Conservation (phyloP, 129 eudicot species). For the Gnaphalium uliginosum region DNA sequence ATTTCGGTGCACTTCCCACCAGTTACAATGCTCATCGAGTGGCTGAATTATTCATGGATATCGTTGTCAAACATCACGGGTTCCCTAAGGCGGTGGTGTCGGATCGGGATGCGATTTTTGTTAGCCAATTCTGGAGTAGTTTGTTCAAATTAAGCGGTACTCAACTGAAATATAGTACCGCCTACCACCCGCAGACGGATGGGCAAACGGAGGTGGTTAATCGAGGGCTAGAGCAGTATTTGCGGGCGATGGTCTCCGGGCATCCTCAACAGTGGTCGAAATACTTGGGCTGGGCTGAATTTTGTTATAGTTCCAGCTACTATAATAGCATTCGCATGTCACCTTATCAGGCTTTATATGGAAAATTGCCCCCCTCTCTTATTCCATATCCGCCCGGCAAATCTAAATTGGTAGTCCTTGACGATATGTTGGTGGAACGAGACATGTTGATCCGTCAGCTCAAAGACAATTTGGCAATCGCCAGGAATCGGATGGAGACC, state of each 20-base stretch:
- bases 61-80: background rate
- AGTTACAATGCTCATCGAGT: background rate
- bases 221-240: background rate
- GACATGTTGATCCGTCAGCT: background rate
- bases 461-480: background rate
- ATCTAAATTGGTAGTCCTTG: background rate
- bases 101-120: background rate
- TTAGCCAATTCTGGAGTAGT: background rate
- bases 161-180: background rate
- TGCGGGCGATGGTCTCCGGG: background rate
- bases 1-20: background rate
- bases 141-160: background rate
- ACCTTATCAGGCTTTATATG: slow-evolving; percentile 1
- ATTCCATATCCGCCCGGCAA: background rate
- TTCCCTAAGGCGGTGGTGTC: background rate
- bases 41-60: background rate
- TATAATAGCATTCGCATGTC: background rate
- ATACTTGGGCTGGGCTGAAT: background rate
- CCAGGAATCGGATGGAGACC: slow-evolving; percentile 8
- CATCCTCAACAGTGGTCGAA: background rate
- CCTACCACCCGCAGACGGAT: background rate
- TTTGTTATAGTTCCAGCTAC: background rate
- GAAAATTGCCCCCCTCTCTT: background rate
- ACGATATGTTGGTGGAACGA: background rate
- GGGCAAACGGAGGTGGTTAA: background rate